Evolutionary conservation across 2,329 filamentous ascomycete species (phyloP), one percentile per base, ranked within the genome.

Genomic region (Colletotrichum sp.): DNA sequence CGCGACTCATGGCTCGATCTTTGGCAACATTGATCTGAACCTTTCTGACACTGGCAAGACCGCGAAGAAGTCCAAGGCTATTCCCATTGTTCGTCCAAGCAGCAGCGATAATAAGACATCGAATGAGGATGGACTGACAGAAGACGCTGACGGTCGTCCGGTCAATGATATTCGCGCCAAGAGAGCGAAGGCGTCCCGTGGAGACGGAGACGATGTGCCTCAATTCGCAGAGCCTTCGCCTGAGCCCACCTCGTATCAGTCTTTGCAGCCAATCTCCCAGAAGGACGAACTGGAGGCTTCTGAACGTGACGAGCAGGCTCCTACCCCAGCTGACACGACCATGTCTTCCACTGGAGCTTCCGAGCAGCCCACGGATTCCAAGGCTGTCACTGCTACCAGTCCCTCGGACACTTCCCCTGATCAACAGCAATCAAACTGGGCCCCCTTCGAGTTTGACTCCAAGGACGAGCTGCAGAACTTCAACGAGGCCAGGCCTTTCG

Each of bases 61-160:
- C 8, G 83, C 86, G 1, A 95, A 94, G 85, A 92, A 92, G 79
- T 95, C 93, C 6, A 98, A 97, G 85, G 95, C 95, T 12, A 91
- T 98, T 71, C 94, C 96, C 0, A 98, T 98, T 77, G 86, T 96
- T 12, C 89, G 89, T 52, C 94, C 95, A 2, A 88, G 92, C 73
- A 92, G 88, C 79, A 85, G 78, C 75, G 66, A 71, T n/a, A 61
- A 63, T n/a, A 87, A 88, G 4, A 78, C 9, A 8, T 62, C 81
- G 22, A 76, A 80, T 22, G 78, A 79, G 3, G 79, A 80, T 36
- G 78, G 83, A 12, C 82, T 77, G 1, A 77, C 79, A 8, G 82
- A 94, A 74, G 91, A 92, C 76, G 88, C 90, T 5, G 89, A 93
- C 77, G 92, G 93, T 19, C 91, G 92, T 30, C 84, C 90, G 25